Base-by-base conservation (phyloP, 129 eudicot species). In the Oenanthe sinensis region DNA sequence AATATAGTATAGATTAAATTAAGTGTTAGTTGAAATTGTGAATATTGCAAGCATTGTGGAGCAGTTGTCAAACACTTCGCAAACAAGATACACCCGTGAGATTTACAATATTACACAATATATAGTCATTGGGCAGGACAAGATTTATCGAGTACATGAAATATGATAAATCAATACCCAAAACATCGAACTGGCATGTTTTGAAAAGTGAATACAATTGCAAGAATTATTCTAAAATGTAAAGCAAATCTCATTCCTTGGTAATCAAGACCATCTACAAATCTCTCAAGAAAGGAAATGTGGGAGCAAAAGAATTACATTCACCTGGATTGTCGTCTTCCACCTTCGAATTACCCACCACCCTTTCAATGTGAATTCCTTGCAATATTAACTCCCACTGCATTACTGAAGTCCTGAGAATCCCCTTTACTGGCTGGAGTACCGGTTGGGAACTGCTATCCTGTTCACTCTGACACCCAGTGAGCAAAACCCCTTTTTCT, bases 281-380 rank as follows among this genome's bases (percentile, higher is more conserved):
- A 33, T 60, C 19, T 17, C 42, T 33, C 5, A 14, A 26, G 28
- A 28, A 49, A 47, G 30, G 67, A 16, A 7, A 30, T 5, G 48
- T 47, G 24, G 46, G 26, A 26, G 42, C 10, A 10, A 75, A 50
- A 19, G 39, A 50, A 20, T 44, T 33, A 33, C 8, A 50, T 72
- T 83, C 82, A 81, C 70, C 80, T 73, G 75, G 82, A 52, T 71
- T 70, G 77, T 26, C 60, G 77, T 65, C 86, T 86, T 28, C 91
- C 86, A 22, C 93, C 92, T 80, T 89, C 86, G 68, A 55, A 83
- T 55, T 88, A 86, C 15, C 89, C 91, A 69, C 98, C 86, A 36
- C 91, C 91, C 79, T 87, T 83, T 48, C 85, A 86, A 81, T 67
- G 80, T 37, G 86, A 80, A 62, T 43, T 84, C 72, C 91, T 79